Base-by-base conservation (phyloP, 495 filamentous ascomycete species). In the Chaetomium tenue region DNA sequence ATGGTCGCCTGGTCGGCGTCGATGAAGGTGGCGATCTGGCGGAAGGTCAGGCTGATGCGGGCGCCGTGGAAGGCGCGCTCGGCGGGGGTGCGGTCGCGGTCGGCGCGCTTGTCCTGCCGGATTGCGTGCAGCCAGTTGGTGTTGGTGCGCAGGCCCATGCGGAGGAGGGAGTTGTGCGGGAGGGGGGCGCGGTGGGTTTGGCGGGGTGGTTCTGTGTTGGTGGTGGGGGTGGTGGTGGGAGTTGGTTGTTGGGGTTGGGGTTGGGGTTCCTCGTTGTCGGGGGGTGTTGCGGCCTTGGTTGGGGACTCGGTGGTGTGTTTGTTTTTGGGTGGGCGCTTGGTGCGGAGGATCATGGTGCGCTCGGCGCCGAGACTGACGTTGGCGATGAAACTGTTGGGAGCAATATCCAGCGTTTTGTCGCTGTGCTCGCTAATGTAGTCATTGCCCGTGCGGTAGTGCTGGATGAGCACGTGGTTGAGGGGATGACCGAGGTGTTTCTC, bases 381-480 rank as follows among this genome's bases (percentile, higher is more conserved):
- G 60, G 91, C 92, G 64, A 99, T 96, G 61, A 78, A 90, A 15
- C 87, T 92, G 15, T 84, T 87, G 48, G 83, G 86, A 40, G 84
- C 87, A 59, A 99, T 95, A 68, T 99, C 94, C 7, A 99, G 77
- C 0, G 93, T 97, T 77, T 99, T 99, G 71, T 99, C 94, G 33
- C 89, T 92, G 73, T 99, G 94, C 71, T 99, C 95, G 11, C 92
- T 96, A 64, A 99, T 99, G 68, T 90, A 89, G 74, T 98, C 94
- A n/a, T 88, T 83, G 22, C 95, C 93, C 68, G 85, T 82, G 12
- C 94, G 92, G 70, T 98, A 98, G 48, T 93, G 84, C 72, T 98
- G 94, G 40, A 98, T 93, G 16, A 98, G 81, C 12, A 89, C 92
- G 70, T 98, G 94, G 71, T 98, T 98, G 18, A 98, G 78, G 7